phyloP scores from a whole-genome alignment of 2,329 filamentous ascomycete genomes.

The Simplicillium aogashimaense region DNA sequence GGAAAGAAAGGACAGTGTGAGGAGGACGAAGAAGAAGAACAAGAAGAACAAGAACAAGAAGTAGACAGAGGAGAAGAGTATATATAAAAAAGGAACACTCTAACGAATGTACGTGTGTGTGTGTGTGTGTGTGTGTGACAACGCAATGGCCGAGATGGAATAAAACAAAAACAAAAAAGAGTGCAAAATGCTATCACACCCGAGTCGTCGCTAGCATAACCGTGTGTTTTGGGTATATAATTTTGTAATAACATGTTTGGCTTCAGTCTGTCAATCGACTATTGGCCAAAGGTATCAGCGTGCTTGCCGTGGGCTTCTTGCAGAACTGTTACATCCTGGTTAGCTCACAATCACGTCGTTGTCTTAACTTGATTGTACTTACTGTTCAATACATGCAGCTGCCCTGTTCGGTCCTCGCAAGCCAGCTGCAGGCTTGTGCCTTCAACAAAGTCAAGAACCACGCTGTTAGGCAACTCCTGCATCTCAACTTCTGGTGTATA shows the following conservation, averaged over 20 bases:
- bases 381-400: slow-evolving; percentile 44
- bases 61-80: no score
- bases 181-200: slow-evolving; percentile 1
- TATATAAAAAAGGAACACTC: no score
- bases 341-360: background rate
- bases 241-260: no score
- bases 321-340: slow-evolving; percentile 15
- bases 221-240: no score
- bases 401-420: slow-evolving; percentile 51
- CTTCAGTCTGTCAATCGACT: slow-evolving; percentile 2
- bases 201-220: no score
- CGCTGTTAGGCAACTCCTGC: slow-evolving; percentile 86
- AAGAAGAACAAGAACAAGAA: no score
- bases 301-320: slow-evolving; percentile 25
- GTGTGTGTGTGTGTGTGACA: no score
- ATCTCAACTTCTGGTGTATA: slow-evolving; percentile 82
- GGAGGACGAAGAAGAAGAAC: no score
- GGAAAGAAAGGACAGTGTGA: no score
- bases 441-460: slow-evolving; percentile 50
- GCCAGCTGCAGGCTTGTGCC: slow-evolving; percentile 54
- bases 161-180: slow-evolving; percentile 1
- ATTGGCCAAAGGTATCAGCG: slow-evolving; percentile 19
- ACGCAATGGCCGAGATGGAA: no score
- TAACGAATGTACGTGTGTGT: no score
- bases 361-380: slow-evolving; percentile 18